Conservation (phyloP, 768 basidiomycete species). For the Peribolospora kevripleyi region DNA sequence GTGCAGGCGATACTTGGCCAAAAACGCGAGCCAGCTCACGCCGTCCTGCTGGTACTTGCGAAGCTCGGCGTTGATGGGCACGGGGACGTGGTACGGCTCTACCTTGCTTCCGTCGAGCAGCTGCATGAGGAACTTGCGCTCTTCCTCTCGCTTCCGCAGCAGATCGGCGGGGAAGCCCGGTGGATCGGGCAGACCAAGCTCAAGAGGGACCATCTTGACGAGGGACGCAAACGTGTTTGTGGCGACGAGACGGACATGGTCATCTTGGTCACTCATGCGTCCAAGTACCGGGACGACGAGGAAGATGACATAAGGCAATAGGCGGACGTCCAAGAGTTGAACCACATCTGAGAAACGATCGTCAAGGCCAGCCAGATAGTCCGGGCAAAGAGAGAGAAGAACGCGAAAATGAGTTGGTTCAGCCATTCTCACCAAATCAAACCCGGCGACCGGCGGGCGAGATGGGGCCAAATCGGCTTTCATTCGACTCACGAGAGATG, state of each 20-base stretch:
- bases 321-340: slow-evolving; percentile 71
- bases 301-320: slow-evolving; percentile 88
- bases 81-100: slow-evolving; percentile 63
- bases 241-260: slow-evolving; percentile 70
- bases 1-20: slow-evolving; percentile 91
- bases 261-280: slow-evolving; percentile 84
- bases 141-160: slow-evolving; percentile 56
- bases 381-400: not conserved
- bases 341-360: slow-evolving; percentile 48
- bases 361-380: not conserved
- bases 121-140: slow-evolving; percentile 77
- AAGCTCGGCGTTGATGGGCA: slow-evolving; percentile 71
- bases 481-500: slow-evolving; percentile 48
- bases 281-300: slow-evolving; percentile 87
- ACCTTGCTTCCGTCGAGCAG: slow-evolving; percentile 87
- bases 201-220: slow-evolving; percentile 94
- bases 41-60: slow-evolving; percentile 97
- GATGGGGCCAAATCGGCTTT: not conserved
- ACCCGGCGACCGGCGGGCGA: not conserved
- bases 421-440: not conserved
- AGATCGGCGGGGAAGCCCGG: slow-evolving; percentile 72
- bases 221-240: slow-evolving; percentile 95
- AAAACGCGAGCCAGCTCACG: slow-evolving; percentile 94
- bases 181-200: slow-evolving; percentile 93
- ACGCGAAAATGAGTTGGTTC: not conserved